Conservation (phyloP, 1,284 basidiomycete species). For the Rhodotorula sp. region DNA sequence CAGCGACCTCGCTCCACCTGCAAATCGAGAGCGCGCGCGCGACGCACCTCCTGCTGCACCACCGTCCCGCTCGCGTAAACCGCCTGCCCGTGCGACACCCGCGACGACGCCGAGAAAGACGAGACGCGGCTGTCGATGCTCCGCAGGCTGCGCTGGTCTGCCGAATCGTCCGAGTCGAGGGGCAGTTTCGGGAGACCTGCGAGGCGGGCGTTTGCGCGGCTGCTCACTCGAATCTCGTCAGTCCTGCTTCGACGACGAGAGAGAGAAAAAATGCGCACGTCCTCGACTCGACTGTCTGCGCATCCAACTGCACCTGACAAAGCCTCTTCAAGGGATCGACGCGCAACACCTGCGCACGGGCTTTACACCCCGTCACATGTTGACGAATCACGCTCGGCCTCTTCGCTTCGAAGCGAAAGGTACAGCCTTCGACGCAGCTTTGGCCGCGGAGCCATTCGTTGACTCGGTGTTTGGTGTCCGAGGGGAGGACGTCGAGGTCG, state of each 20-base stretch:
- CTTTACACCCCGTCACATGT: slow-evolving; percentile 30
- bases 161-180: background rate
- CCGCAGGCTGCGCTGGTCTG: slow-evolving; percentile 5
- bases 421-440: slow-evolving; percentile 19
- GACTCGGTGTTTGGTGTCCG: slow-evolving; percentile 13
- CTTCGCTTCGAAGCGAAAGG: slow-evolving; percentile 26
- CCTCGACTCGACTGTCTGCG: slow-evolving; percentile 8
- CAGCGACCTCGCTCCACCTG: background rate
- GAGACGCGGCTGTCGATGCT: slow-evolving; percentile 16
- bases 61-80: background rate
- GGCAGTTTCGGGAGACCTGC: background rate
- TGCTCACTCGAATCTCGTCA: background rate
- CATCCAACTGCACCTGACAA: slow-evolving; percentile 30
- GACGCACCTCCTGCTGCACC: background rate
- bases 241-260: background rate
- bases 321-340: slow-evolving; percentile 31
- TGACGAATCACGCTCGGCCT: slow-evolving; percentile 35
- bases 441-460: slow-evolving; percentile 32
- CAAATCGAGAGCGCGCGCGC: background rate
- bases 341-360: background rate
- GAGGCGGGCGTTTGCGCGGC: background rate
- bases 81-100: background rate
- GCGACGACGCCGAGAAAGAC: background rate
- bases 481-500: slow-evolving; percentile 32
- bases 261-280: background rate